Evolutionary conservation across 2,329 filamentous ascomycete genomes (phyloP).

Genomic region (Aspergillus sp.): DNA sequence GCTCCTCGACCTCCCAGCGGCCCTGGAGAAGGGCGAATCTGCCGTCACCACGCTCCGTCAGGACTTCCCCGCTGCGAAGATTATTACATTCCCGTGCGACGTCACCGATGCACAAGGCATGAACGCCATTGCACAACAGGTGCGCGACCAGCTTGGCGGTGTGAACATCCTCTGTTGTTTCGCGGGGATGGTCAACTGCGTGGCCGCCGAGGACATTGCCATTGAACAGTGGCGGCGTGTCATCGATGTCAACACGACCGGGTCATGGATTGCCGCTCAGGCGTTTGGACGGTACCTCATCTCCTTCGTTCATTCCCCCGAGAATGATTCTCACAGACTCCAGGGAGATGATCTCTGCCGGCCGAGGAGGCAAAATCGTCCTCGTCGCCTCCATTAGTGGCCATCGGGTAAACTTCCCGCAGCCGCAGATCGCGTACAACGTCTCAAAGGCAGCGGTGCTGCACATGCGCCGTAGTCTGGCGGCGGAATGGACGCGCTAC

Average conservation of each 20-base stretch:
- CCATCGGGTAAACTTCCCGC: constrained; percentile 68
- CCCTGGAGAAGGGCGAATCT: constrained; percentile 35
- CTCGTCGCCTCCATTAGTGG: constrained; percentile 68
- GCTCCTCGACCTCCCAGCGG: constrained; percentile 59
- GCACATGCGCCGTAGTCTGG: constrained; percentile 62
- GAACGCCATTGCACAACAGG: constrained; percentile 11
- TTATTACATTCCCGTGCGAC: constrained; percentile 57
- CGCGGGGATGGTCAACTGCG: constrained; percentile 66
- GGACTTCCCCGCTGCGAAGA: constrained; percentile 55
- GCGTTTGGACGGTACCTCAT: constrained; percentile 51
- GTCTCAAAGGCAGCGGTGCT: constrained; percentile 67
- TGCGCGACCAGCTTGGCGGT: constrained; percentile 42
- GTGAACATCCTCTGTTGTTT: constrained; percentile 62
- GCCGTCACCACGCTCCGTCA: constrained; percentile 47
- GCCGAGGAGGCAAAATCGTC: constrained; percentile 60
- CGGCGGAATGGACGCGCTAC: constrained; percentile 69
- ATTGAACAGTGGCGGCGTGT: constrained; percentile 61
- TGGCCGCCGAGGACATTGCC: constrained; percentile 59
- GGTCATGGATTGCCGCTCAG: constrained; percentile 67
- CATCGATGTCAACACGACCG: constrained; percentile 70
- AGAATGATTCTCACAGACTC: background rate
- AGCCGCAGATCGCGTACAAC: constrained; percentile 71
- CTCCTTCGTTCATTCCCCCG: background rate
- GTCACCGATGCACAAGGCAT: constrained; percentile 52
- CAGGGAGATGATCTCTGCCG: constrained; percentile 54